A percentile compares a stretch with the other conserved stretches of the same genome.
Evolutionary conservation across 2,329 filamentous ascomycete species (phyloP).

Genomic region (Pyrenophora teres): DNA sequence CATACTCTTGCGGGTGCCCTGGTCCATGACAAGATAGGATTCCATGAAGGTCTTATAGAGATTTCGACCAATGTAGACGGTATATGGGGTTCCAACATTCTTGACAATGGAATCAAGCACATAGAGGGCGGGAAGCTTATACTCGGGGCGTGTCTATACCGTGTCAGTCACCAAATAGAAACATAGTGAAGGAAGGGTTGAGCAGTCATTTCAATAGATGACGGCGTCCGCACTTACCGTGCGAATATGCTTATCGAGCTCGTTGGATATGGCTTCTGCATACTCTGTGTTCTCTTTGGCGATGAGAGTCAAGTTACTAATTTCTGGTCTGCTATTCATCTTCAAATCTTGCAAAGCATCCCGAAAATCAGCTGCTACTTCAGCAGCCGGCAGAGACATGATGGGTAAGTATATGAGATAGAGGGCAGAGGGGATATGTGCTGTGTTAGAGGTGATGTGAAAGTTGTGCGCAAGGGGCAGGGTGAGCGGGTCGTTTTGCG

Average conservation of each 20-base stretch:
- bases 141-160: constrained; percentile 80
- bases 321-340: constrained; percentile 90
- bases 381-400: constrained; percentile 74
- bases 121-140: constrained; percentile 94
- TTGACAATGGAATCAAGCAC: constrained; percentile 98
- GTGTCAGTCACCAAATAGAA: constrained; percentile 19
- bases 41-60: constrained; percentile 97
- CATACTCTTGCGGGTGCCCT: constrained; percentile 82
- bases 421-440: constrained; percentile 16
- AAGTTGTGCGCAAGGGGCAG: constrained; percentile 26
- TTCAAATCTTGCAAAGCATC: constrained; percentile 90
- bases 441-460: constrained; percentile 10
- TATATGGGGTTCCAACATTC: constrained; percentile 97
- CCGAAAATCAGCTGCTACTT: constrained; percentile 94
- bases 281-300: constrained; percentile 97
- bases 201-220: neutral
- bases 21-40: constrained; percentile 87
- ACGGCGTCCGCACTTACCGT: constrained; percentile 69
- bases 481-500: constrained; percentile 30
- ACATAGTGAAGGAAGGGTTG: neutral
- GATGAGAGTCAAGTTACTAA: constrained; percentile 96
- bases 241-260: constrained; percentile 90
- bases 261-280: constrained; percentile 88
- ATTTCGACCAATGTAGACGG: constrained; percentile 88
- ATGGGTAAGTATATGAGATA: constrained; percentile 49